These are phyloP conservation scores for Eurotiales sp. DNA, from an alignment of 2,329 filamentous ascomycete species.

Conservation along the genomic window DNA sequence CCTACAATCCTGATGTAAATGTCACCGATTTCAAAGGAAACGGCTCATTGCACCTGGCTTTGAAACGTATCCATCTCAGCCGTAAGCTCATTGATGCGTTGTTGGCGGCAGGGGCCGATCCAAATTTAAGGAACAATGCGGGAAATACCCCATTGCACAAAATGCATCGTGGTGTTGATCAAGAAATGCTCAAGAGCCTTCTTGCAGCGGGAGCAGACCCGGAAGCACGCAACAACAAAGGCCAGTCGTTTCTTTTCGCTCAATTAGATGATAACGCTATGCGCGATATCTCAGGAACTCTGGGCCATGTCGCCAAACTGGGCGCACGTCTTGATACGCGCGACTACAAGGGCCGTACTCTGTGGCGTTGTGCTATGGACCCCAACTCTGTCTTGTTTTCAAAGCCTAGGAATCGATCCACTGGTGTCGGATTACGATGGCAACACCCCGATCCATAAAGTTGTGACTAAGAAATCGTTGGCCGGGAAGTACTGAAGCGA, in stretches of 20 bases:
- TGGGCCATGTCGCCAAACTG: neutral
- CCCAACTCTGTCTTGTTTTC: neutral
- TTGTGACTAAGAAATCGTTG: neutral
- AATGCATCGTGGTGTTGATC: neutral
- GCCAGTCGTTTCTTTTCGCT: neutral
- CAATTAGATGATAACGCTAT: neutral
- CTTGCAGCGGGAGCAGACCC: neutral
- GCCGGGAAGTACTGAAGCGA: neutral
- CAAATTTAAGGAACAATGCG: neutral
- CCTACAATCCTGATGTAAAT: neutral
- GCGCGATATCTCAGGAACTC: neutral
- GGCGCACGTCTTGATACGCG: constrained; percentile 16
- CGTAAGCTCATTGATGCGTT: neutral
- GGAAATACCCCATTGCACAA: neutral
- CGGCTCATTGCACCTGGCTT: neutral
- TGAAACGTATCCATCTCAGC: neutral
- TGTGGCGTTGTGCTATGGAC: neutral
- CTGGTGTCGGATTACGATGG: neutral
- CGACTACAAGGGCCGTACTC: constrained; percentile 14
- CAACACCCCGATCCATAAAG: neutral
- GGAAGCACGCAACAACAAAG: neutral
- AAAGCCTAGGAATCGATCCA: neutral
- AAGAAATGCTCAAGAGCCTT: neutral
- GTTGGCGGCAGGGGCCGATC: neutral
- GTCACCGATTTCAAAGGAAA: neutral